A percentile compares a stretch with the other conserved stretches of the same genome.
Evolutionary conservation across 2,329 filamentous ascomycete species (phyloP).

Genomic region (Dothistroma pini): DNA sequence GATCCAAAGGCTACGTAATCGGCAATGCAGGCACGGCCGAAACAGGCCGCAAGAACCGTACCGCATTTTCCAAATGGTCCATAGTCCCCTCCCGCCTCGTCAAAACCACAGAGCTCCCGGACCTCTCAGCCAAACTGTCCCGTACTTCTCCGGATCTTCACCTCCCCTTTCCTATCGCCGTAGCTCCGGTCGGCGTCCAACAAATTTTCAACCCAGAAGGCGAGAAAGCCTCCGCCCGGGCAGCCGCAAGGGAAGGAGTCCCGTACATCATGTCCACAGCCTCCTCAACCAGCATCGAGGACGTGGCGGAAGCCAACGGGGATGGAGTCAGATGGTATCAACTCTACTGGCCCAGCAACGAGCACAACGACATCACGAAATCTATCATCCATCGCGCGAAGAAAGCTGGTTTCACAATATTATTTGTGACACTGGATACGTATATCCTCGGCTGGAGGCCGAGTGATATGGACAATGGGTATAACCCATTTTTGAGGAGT

Average conservation of each 20-base stretch:
- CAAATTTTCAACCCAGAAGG: constrained; percentile 60
- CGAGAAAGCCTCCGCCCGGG: constrained; percentile 60
- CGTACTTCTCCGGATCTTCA: constrained; percentile 14
- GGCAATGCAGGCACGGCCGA: constrained; percentile 34
- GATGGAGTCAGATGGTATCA: constrained; percentile 62
- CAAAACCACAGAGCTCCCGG: constrained; percentile 10
- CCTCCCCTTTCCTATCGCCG: constrained; percentile 48
- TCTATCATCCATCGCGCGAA: constrained; percentile 62
- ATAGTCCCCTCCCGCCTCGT: constrained; percentile 19
- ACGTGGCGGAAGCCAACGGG: constrained; percentile 58
- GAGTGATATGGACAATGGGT: constrained; percentile 24
- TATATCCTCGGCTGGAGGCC: constrained; percentile 67
- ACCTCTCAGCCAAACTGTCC: constrained; percentile 18
- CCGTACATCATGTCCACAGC: constrained; percentile 68
- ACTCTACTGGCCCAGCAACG: constrained; percentile 69
- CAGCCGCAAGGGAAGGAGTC: constrained; percentile 56
- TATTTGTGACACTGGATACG: constrained; percentile 70
- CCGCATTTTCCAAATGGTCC: constrained; percentile 15
- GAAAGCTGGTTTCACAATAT: constrained; percentile 56
- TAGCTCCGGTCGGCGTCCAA: constrained; percentile 68
- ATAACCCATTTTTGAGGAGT: constrained; percentile 22
- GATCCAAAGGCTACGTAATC: constrained; percentile 31
- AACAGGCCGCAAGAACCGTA: constrained; percentile 28
- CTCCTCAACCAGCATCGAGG: constrained; percentile 60
- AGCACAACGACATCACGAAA: constrained; percentile 61